Evolutionary conservation across 164 flowering plant species (phyloP).

Genomic region (Sextonia rubra): DNA sequence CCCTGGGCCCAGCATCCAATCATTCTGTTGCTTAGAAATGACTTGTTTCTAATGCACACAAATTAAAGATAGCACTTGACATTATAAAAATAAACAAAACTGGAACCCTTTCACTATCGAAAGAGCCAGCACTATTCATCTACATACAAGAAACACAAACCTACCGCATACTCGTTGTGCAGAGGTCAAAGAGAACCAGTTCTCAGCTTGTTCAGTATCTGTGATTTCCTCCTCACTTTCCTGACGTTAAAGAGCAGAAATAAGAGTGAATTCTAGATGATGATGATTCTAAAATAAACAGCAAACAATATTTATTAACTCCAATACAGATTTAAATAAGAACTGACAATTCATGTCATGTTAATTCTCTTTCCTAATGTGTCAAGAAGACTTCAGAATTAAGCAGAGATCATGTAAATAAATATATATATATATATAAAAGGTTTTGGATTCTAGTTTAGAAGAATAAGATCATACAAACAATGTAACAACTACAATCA

Average conservation of each 20-base stretch:
- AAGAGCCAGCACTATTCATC: not conserved
- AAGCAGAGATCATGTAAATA: not conserved
- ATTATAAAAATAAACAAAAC: too few relatives aligned
- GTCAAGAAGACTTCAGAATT: not conserved
- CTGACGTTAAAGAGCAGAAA: constrained; percentile 28
- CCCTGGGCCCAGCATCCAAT: too few relatives aligned
- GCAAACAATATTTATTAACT: not conserved
- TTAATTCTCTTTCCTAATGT: not conserved
- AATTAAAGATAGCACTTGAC: too few relatives aligned
- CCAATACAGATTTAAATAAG: not conserved
- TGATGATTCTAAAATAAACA: not conserved
- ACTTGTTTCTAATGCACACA: too few relatives aligned
- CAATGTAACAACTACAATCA: not conserved
- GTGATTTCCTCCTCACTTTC: constrained; percentile 98
- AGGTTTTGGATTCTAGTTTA: not conserved
- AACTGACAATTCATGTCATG: constrained; percentile 4
- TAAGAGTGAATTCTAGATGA: constrained; percentile 10
- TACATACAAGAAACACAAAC: constrained; percentile 14
- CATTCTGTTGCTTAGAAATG: too few relatives aligned
- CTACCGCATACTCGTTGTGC: constrained; percentile 95
- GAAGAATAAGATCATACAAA: not conserved
- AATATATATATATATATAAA: too few relatives aligned
- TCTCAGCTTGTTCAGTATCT: constrained; percentile 98
- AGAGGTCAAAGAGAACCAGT: constrained; percentile 98
- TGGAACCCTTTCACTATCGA: not conserved